These are phyloP conservation scores for Talaromyces islandicus DNA, from an alignment of 2,329 filamentous ascomycete genomes.

Conservation along the genomic window DNA sequence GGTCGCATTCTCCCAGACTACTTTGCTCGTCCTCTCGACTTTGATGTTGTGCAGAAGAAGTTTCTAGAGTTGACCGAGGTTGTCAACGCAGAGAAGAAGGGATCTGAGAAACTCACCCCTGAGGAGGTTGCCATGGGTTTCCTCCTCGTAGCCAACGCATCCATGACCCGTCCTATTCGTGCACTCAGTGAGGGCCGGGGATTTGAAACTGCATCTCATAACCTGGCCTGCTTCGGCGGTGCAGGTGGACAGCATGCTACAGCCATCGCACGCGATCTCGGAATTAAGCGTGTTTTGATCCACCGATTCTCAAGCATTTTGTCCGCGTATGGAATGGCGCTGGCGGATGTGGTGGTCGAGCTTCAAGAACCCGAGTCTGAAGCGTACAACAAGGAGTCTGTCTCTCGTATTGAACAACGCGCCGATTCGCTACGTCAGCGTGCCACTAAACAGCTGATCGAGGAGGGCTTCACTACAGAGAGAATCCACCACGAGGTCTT, in stretches of 20 bases:
- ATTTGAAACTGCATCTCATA: constrained; percentile 21
- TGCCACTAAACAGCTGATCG: constrained; percentile 23
- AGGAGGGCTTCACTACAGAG: constrained; percentile 32
- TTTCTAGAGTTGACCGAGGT: constrained; percentile 38
- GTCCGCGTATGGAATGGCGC: constrained; percentile 41
- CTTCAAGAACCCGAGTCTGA: constrained; percentile 27
- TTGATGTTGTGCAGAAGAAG: constrained; percentile 34
- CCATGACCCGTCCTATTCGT: constrained; percentile 19
- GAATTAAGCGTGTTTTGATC: constrained; percentile 38
- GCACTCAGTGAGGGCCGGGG: constrained; percentile 21
- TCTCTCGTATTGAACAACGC: constrained; percentile 16
- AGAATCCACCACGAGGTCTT: constrained; percentile 30
- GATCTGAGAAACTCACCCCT: constrained; percentile 18
- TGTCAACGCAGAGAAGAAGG: constrained; percentile 35
- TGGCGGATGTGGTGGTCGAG: constrained; percentile 36
- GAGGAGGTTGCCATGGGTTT: constrained; percentile 20
- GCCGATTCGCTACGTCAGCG: constrained; percentile 24
- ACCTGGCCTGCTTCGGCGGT: constrained; percentile 26
- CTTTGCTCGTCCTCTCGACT: constrained; percentile 36
- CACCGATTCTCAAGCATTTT: constrained; percentile 38
- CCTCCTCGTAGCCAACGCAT: constrained; percentile 18
- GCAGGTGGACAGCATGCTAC: constrained; percentile 37
- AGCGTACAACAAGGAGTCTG: constrained; percentile 14
- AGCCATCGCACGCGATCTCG: constrained; percentile 36
- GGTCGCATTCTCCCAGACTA: constrained; percentile 80